Evolutionary conservation across 306 rosid genomes (phyloP).

Genomic region (Pyrus communis): DNA sequence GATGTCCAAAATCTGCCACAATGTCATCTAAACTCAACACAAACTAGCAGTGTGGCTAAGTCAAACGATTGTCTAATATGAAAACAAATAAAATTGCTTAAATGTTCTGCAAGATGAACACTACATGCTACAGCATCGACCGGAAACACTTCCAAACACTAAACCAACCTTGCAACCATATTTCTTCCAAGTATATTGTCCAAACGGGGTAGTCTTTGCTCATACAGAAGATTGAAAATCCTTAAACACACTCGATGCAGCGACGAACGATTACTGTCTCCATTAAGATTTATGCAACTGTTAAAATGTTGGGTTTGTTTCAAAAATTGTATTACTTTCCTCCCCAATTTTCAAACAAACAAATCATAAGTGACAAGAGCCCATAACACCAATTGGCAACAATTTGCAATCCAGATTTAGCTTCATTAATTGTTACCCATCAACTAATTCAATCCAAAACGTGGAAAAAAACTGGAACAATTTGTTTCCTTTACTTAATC

Average conservation of each 20-base stretch:
- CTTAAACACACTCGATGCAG: not conserved
- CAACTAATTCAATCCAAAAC: not conserved
- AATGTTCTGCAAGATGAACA: not conserved
- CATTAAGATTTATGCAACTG: not conserved
- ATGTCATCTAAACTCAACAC: not conserved
- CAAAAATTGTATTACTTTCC: not conserved
- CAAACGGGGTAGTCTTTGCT: not conserved
- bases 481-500: not conserved
- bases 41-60: not conserved
- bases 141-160: not conserved
- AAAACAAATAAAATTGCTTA: not conserved
- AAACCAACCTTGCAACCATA: not conserved
- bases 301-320: not conserved
- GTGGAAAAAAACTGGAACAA: not conserved
- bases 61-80: not conserved
- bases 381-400: not conserved
- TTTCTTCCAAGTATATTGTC: not conserved
- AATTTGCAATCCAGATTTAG: not conserved
- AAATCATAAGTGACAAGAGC: not conserved
- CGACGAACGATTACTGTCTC: not conserved
- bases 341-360: not conserved
- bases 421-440: not conserved
- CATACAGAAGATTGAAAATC: not conserved
- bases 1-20: not conserved
- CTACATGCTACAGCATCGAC: not conserved